Evolutionary conservation across 805 yeast species (phyloP).

Genomic region (Candida namnaoensis): DNA sequence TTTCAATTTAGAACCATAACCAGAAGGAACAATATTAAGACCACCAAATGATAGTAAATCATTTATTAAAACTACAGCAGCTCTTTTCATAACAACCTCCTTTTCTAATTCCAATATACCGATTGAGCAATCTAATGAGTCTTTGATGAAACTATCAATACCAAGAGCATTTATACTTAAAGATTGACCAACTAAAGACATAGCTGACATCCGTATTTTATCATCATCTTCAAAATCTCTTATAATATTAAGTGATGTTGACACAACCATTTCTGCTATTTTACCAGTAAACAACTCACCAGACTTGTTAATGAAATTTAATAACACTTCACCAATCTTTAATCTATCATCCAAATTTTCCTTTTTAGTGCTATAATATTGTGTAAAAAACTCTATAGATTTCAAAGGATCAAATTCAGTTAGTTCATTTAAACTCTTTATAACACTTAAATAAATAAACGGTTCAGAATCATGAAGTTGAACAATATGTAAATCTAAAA

Average conservation of each 20-base stretch:
- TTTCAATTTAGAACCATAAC: constrained; percentile 34
- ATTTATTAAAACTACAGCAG: constrained; percentile 62
- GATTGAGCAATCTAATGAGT: constrained; percentile 65
- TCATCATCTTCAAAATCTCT: constrained; percentile 35
- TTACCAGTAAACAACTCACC: constrained; percentile 40
- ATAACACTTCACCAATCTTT: constrained; percentile 74
- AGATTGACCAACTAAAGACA: constrained; percentile 74
- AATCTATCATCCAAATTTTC: constrained; percentile 55
- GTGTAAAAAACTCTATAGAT: constrained; percentile 28
- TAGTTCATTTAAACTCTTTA: constrained; percentile 65
- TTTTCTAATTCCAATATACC: constrained; percentile 65
- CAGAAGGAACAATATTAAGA: constrained; percentile 38
- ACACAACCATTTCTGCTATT: constrained; percentile 32
- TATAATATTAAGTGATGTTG: constrained; percentile 32
- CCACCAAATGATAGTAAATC: constrained; percentile 47
- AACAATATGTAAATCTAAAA: constrained; percentile 48
- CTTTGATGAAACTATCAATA: constrained; percentile 35
- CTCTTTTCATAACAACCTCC: constrained; percentile 49
- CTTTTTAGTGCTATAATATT: constrained; percentile 27
- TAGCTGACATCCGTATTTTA: constrained; percentile 72
- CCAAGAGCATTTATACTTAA: constrained; percentile 54
- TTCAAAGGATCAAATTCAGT: constrained; percentile 32
- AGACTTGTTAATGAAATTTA: constrained; percentile 43
- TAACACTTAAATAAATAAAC: constrained; percentile 74
- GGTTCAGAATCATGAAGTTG: constrained; percentile 79